A percentile compares a stretch with the other conserved stretches of the same genome.
Evolutionary conservation across 345 rosid species (phyloP).

Genomic region (Theobroma cacao): DNA sequence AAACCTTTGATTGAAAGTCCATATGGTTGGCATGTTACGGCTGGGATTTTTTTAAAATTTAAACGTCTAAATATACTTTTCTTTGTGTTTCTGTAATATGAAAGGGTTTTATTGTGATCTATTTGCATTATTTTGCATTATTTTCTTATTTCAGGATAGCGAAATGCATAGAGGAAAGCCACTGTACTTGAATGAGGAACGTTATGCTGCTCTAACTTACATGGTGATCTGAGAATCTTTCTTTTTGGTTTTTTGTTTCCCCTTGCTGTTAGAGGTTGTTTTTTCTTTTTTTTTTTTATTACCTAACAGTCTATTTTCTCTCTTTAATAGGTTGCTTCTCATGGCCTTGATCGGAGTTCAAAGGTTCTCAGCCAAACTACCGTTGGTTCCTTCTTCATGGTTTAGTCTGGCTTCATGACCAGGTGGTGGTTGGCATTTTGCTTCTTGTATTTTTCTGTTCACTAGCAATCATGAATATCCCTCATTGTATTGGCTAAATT

Average conservation of each 20-base stretch:
- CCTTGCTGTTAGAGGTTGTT: neutral
- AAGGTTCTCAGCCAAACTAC: constrained; percentile 80
- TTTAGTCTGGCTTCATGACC: constrained; percentile 31
- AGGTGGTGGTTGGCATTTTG: constrained; percentile 9
- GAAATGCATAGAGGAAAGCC: constrained; percentile 84
- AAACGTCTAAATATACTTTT: neutral
- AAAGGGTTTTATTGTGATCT: neutral
- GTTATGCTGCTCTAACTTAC: constrained; percentile 80
- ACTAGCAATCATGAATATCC: neutral
- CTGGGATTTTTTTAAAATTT: neutral
- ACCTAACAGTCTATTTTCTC: neutral
- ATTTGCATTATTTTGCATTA: too few species aligned
- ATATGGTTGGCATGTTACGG: neutral
- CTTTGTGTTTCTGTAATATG: neutral
- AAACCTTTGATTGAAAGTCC: neutral
- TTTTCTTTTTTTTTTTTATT: neutral
- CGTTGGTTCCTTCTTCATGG: constrained; percentile 46
- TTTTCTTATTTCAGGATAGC: constrained; percentile 51
- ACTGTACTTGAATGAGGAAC: constrained; percentile 87
- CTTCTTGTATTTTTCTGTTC: neutral
- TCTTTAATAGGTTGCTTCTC: constrained; percentile 78
- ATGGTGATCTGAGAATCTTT: constrained; percentile 49
- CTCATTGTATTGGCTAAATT: neutral
- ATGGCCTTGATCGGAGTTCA: constrained; percentile 80
- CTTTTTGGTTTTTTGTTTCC: neutral